Evolutionary conservation across 768 basidiomycete species (phyloP).

Genomic region (Exsudoporus frostii): DNA sequence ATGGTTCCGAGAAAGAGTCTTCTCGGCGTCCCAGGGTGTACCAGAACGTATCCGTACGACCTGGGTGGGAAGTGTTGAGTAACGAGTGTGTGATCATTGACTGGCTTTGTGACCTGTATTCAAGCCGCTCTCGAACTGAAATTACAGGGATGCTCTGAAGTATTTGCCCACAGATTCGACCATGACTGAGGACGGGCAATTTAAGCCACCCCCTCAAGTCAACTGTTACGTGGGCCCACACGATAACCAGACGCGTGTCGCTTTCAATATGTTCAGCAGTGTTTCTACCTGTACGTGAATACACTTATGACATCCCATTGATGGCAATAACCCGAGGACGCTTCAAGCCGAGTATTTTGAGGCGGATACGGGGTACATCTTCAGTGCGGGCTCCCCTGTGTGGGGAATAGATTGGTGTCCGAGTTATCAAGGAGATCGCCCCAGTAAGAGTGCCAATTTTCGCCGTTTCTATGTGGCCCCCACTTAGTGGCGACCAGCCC

Average conservation of each 20-base stretch:
- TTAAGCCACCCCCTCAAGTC: slow-evolving; percentile 52
- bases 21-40: slow-evolving; percentile 61
- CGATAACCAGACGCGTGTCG: slow-evolving; percentile 45
- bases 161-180: slow-evolving; percentile 58
- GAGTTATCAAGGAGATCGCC: slow-evolving; percentile 54
- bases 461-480: neutral
- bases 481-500: slow-evolving; percentile 35
- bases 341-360: slow-evolving; percentile 57
- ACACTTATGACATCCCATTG: slow-evolving; percentile 9
- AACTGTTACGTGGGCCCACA: slow-evolving; percentile 67
- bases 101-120: slow-evolving; percentile 2
- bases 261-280: slow-evolving; percentile 55
- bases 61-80: slow-evolving; percentile 45
- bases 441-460: slow-evolving; percentile 36
- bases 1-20: slow-evolving; percentile 41
- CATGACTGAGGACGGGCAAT: slow-evolving; percentile 48
- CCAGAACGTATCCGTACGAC: slow-evolving; percentile 37
- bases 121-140: slow-evolving; percentile 1
- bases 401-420: slow-evolving; percentile 96
- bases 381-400: slow-evolving; percentile 87
- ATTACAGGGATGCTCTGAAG: slow-evolving; percentile 47
- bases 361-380: slow-evolving; percentile 61
- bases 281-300: slow-evolving; percentile 58
- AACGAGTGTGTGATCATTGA: slow-evolving; percentile 43
- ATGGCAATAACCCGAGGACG: neutral